Evolutionary conservation across 2,329 filamentous ascomycete species (phyloP), one percentile per base, ranked within the genome.

Genomic region (Gaeumannomyces sp.): DNA sequence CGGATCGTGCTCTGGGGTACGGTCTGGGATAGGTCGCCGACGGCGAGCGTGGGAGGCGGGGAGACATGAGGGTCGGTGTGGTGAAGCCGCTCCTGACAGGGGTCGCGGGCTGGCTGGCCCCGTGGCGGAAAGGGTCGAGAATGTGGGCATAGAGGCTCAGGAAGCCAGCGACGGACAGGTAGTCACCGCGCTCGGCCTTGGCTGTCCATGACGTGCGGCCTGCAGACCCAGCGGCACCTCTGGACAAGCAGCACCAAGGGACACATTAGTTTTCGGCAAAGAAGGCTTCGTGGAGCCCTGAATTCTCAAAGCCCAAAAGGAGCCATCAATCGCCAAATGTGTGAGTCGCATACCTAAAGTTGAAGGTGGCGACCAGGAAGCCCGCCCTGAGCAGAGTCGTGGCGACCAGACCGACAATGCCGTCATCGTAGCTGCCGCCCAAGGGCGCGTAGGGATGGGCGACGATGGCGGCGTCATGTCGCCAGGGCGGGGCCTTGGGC

Each of bases 401-500:
- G 0, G 85, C 86, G 3, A 90, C 77, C 11, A 86, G 79, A n/a
- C 85, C 81, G 1, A 98, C 89, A 0, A 97, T 82, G 0, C 85
- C 84, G 73, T 98, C 93, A 73, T 98, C 91, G 73, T 88, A 95
- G 74, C 81, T 88, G 6, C 94, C 95, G 5, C 95, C 95, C 63
- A 98, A 79, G 0, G 92, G 89, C 45, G 92, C 92, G 73, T 98
- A 98, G 0, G 95, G 94, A 75, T 98, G 95, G 16, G 93, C 93
- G 56, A 98, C 79, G 4, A 97, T 80, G 60, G 83, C 84, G 22
- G 80, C 81, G 68, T 86, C 77, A 61, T 77, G 78, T 58, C 69
- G 72, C 83, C 83, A 85, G 62, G 74, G 70, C 35, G 73, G 72
- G 16, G 76, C 71, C 57, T 74, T 64, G 62, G 73, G 61, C 13